A percentile compares a stretch with the other conserved stretches of the same genome.
Conservation (phyloP, 129 eudicot genomes). For the Scalesia atractyloides region DNA sequence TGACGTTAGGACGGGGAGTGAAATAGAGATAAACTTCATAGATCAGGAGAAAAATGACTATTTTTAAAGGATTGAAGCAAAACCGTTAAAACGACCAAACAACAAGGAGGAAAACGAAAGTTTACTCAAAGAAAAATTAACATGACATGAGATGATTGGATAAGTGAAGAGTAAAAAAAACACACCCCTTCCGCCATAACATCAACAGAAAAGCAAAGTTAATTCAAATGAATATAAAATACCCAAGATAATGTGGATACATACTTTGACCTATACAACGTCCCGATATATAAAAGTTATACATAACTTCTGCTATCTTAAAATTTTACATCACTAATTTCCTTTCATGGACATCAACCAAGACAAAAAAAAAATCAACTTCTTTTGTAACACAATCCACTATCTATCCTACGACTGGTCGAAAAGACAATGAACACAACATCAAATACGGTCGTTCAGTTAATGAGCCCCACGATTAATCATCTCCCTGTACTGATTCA, state of each 20-base stretch:
- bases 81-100: no score
- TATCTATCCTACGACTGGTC: background rate
- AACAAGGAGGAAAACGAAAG: no score
- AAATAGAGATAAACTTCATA: no score
- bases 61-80: no score
- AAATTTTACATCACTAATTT: conserved; percentile 15
- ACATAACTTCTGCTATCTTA: background rate
- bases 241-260: background rate
- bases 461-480: conserved; percentile 53
- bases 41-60: no score
- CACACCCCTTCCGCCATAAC: no score
- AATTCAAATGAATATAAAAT: background rate
- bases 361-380: conserved; percentile 17
- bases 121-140: no score
- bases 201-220: no score
- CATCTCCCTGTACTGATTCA: conserved; percentile 61
- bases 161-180: no score
- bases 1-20: no score
- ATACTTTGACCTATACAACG: background rate
- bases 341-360: background rate
- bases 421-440: background rate
- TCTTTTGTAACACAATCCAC: conserved; percentile 1
- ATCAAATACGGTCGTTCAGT: background rate
- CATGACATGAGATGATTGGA: no score
- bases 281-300: conserved; percentile 8